Conservation (phyloP, 1,139 yeast genomes). For the Zhuliangozyma blackwelliae region DNA sequence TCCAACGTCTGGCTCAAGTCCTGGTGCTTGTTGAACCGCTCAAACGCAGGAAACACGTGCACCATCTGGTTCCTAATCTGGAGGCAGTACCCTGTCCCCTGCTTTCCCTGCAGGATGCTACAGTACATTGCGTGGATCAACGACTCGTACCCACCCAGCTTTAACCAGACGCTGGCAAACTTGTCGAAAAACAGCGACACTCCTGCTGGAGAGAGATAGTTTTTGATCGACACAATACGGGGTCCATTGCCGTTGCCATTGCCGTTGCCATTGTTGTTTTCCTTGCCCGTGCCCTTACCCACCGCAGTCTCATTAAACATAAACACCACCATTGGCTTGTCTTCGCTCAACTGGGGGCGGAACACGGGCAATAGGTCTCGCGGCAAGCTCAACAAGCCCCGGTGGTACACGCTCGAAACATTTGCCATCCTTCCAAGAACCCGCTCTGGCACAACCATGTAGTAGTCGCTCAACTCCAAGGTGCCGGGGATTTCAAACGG, state of each 20-base stretch:
- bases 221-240: conserved; percentile 17
- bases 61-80: conserved; percentile 25
- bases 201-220: conserved; percentile 16
- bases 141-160: conserved; percentile 24
- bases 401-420: conserved; percentile 12
- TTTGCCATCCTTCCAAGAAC: not conserved
- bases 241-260: conserved; percentile 4
- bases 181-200: conserved; percentile 36
- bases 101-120: conserved; percentile 15
- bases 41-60: conserved; percentile 25
- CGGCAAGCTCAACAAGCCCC: conserved; percentile 16
- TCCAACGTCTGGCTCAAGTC: conserved; percentile 4
- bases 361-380: conserved; percentile 19
- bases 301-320: conserved; percentile 19
- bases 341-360: conserved; percentile 16
- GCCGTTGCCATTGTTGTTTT: not conserved
- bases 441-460: conserved; percentile 26
- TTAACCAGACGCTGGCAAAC: conserved; percentile 39
- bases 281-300: not conserved
- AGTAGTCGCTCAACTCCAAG: conserved; percentile 26
- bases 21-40: not conserved
- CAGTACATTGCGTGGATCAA: conserved; percentile 41
- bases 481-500: conserved; percentile 34
- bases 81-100: conserved; percentile 33
- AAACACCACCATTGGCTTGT: conserved; percentile 31